Percentiles rank a stretch among this genome's conserved stretches.
Evolutionary conservation across 306 rosid genomes (phyloP).

Genomic region (Pyrus bretschneideri): DNA sequence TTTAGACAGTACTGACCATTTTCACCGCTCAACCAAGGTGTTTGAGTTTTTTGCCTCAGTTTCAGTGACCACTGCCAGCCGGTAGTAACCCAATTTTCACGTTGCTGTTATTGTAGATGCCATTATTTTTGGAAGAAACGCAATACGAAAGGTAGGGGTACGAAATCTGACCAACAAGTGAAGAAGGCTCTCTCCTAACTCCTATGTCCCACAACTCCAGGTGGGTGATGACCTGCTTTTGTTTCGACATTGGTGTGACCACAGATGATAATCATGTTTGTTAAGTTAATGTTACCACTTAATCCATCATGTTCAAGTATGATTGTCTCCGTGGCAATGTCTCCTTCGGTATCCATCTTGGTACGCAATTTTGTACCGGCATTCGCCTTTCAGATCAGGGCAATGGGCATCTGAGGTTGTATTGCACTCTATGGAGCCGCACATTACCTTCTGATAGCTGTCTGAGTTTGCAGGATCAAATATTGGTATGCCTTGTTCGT

Average conservation of each 20-base stretch:
- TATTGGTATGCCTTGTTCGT: background rate
- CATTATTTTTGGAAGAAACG: background rate
- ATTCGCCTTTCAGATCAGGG: background rate
- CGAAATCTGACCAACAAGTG: background rate
- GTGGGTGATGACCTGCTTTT: background rate
- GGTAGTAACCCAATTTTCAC: background rate
- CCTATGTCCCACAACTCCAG: background rate
- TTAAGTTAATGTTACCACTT: background rate
- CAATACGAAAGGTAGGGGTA: background rate
- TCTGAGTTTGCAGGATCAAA: background rate
- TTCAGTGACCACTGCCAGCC: background rate
- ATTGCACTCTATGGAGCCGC: background rate
- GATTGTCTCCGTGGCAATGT: background rate
- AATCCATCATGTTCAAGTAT: background rate
- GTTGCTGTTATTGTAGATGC: background rate
- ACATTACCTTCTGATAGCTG: background rate
- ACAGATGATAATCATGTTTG: background rate
- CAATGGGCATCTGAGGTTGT: background rate
- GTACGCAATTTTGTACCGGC: background rate
- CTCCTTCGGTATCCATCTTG: background rate
- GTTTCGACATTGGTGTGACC: background rate
- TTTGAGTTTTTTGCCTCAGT: background rate
- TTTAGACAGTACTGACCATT: background rate
- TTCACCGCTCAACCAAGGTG: background rate
- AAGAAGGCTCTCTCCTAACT: background rate